Evolutionary conservation across 768 basidiomycete genomes (phyloP).

Genomic region (Candolleomyces eurysporus): DNA sequence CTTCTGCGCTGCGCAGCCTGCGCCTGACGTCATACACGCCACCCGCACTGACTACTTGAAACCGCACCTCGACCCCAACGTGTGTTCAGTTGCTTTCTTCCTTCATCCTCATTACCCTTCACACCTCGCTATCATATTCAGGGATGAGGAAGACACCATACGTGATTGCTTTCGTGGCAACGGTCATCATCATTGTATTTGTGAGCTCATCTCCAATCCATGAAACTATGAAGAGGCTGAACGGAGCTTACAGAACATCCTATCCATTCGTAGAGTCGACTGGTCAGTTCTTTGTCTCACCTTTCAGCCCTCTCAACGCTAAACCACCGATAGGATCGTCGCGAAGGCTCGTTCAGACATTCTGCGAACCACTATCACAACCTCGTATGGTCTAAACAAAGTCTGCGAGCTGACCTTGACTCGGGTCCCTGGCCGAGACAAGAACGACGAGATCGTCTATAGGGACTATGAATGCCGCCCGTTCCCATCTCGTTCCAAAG

Average conservation of each 20-base stretch:
- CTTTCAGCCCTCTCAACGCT: background rate
- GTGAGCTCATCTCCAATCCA: constrained; percentile 32
- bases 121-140: background rate
- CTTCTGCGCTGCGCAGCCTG: background rate
- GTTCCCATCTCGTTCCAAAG: constrained; percentile 58
- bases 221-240: background rate
- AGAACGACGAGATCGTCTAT: constrained; percentile 47
- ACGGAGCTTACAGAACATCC: constrained; percentile 44
- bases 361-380: constrained; percentile 44
- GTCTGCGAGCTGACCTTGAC: constrained; percentile 55
- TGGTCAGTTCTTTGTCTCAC: constrained; percentile 43
- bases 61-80: background rate
- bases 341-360: constrained; percentile 39
- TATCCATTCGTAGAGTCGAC: constrained; percentile 56
- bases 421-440: constrained; percentile 48
- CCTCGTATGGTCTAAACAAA: constrained; percentile 57
- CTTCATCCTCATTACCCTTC: background rate
- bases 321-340: constrained; percentile 37
- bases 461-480: constrained; percentile 58
- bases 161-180: constrained; percentile 57
- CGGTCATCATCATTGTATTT: constrained; percentile 46
- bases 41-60: background rate
- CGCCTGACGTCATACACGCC: constrained; percentile 1
- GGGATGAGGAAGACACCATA: constrained; percentile 68
- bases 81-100: background rate